Evolutionary conservation across 2,329 filamentous ascomycete species (phyloP).

Genomic region (Aschersonia sp.): DNA sequence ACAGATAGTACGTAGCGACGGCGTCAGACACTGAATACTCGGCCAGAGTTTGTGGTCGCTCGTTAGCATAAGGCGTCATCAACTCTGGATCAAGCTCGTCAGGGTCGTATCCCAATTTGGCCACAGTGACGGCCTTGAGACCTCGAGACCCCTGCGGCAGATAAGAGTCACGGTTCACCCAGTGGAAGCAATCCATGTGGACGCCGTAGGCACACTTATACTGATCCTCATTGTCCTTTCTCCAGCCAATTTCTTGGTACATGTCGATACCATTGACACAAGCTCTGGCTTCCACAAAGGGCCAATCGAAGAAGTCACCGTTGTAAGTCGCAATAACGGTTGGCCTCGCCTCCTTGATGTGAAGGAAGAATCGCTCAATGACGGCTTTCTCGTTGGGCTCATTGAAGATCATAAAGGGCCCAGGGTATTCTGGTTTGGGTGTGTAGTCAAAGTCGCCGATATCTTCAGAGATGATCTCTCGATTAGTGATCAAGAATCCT

Average conservation of each 20-base stretch:
- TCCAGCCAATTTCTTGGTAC: constrained; percentile 97
- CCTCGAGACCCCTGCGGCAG: constrained; percentile 93
- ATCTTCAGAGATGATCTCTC: constrained; percentile 94
- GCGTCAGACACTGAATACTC: constrained; percentile 99
- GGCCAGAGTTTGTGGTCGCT: constrained; percentile 83
- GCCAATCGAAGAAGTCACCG: constrained; percentile 99
- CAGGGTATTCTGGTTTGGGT: constrained; percentile 88
- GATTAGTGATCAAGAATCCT: constrained; percentile 93
- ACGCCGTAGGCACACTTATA: constrained; percentile 93
- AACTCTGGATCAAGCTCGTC: constrained; percentile 95
- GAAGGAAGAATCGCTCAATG: constrained; percentile 84
- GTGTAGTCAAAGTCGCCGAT: constrained; percentile 98
- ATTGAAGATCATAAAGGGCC: constrained; percentile 96
- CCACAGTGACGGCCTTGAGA: constrained; percentile 92
- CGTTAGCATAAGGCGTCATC: constrained; percentile 84
- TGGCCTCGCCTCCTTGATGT: constrained; percentile 86
- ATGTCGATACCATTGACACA: constrained; percentile 95
- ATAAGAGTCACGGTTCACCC: constrained; percentile 98
- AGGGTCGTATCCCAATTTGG: constrained; percentile 94
- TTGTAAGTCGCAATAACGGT: constrained; percentile 99
- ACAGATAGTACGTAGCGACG: constrained; percentile 94
- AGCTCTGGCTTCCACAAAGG: constrained; percentile 86
- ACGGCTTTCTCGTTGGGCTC: constrained; percentile 83
- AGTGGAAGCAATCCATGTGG: constrained; percentile 98
- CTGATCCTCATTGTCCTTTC: constrained; percentile 87